phyloP scores from a whole-genome alignment of 2,329 filamentous ascomycete species.

The Epicoccum nigrum region DNA sequence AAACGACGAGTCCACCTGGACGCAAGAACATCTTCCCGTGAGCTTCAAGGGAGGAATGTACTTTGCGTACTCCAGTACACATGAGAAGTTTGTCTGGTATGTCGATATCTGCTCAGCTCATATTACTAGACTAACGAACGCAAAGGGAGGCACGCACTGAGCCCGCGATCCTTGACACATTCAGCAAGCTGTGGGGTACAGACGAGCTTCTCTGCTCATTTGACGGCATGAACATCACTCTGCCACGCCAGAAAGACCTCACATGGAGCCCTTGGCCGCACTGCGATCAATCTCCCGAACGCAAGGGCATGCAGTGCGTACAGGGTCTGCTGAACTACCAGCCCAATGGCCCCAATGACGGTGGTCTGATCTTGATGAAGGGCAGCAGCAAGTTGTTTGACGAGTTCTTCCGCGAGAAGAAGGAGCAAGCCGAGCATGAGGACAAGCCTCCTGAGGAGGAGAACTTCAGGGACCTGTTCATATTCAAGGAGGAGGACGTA shows the following conservation, averaged over 20 bases:
- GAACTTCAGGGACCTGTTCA: slow-evolving; percentile 50
- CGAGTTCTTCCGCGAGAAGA: slow-evolving; percentile 49
- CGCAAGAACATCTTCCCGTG: slow-evolving; percentile 46
- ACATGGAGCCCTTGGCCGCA: slow-evolving; percentile 49
- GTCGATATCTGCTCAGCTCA: slow-evolving; percentile 16
- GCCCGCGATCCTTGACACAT: slow-evolving; percentile 48
- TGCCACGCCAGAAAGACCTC: slow-evolving; percentile 44
- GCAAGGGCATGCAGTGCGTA: slow-evolving; percentile 51
- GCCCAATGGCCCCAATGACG: slow-evolving; percentile 55
- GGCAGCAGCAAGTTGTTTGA: slow-evolving; percentile 52
- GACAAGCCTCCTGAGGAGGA: slow-evolving; percentile 21
- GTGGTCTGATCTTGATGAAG: slow-evolving; percentile 55
- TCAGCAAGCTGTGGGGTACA: slow-evolving; percentile 46
- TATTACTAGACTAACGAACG: neutral
- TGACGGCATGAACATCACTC: slow-evolving; percentile 49
- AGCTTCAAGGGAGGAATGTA: slow-evolving; percentile 55
- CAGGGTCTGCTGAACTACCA: slow-evolving; percentile 55
- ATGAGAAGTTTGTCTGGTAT: slow-evolving; percentile 53
- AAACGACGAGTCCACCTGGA: slow-evolving; percentile 45
- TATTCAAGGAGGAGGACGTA: slow-evolving; percentile 53
- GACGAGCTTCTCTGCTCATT: slow-evolving; percentile 48
- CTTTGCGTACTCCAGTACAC: slow-evolving; percentile 44
- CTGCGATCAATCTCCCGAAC: slow-evolving; percentile 50
- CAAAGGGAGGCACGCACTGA: slow-evolving; percentile 35
- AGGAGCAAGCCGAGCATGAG: slow-evolving; percentile 22